A percentile compares a stretch with the other conserved stretches of the same genome.
These are phyloP conservation scores for Magnaporthiopsis incrustans DNA, from an alignment of 2,329 filamentous ascomycete species.

Conservation along the genomic window DNA sequence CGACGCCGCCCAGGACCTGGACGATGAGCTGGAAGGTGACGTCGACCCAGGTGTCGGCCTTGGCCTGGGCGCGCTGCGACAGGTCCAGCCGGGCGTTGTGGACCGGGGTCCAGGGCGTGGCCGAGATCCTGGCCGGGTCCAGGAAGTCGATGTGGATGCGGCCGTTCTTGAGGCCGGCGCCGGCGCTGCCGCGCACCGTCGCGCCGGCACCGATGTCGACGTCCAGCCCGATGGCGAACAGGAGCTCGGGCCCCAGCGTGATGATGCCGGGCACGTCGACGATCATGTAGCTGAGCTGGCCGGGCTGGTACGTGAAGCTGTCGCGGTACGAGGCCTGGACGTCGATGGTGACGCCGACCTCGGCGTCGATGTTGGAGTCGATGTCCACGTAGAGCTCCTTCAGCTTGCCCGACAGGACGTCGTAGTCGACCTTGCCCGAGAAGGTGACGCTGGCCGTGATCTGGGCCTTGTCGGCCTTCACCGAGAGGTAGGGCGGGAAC, in stretches of 20 bases:
- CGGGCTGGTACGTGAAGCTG: constrained; percentile 26
- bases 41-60: constrained; percentile 17
- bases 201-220: constrained; percentile 11
- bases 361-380: constrained; percentile 27
- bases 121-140: constrained; percentile 12
- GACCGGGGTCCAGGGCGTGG: constrained; percentile 14
- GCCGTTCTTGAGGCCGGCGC: constrained; percentile 15
- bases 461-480: constrained; percentile 25
- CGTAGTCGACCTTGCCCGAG: constrained; percentile 33
- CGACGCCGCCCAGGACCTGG: constrained; percentile 17
- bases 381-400: constrained; percentile 33
- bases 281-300: constrained; percentile 26
- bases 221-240: constrained; percentile 9
- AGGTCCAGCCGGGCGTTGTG: constrained; percentile 14
- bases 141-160: constrained; percentile 21
- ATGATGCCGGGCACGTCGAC: constrained; percentile 33
- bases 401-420: constrained; percentile 25
- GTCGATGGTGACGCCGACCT: constrained; percentile 26
- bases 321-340: constrained; percentile 25
- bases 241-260: constrained; percentile 13
- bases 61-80: constrained; percentile 14
- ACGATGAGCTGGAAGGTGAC: constrained; percentile 16
- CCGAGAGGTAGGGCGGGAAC: constrained; percentile 21
- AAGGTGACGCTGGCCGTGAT: constrained; percentile 29
- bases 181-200: constrained; percentile 13